Percentiles rank a stretch among this genome's conserved stretches.
Conservation (phyloP, 148 eudicot genomes). For the Camellia lanceoleosa region DNA sequence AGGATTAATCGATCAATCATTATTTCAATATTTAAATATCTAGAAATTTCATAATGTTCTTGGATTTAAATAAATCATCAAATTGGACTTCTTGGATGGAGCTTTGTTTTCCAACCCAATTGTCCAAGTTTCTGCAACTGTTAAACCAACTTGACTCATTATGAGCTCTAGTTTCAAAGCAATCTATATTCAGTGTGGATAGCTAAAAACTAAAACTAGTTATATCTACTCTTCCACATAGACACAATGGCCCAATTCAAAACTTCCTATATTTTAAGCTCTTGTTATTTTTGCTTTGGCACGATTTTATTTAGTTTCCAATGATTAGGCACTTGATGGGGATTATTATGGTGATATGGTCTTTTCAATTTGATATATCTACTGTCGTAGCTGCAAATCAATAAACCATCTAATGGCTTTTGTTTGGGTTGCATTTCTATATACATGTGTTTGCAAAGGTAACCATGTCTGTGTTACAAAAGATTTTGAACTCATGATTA, state of each 20-base stretch:
- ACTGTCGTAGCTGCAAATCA: background rate
- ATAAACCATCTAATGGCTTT: background rate
- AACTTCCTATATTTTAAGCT: background rate
- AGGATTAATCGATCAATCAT: background rate
- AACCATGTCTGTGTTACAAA: background rate
- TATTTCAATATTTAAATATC: background rate
- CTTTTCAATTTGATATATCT: background rate
- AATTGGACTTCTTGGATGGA: background rate
- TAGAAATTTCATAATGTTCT: background rate
- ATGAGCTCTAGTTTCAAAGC: background rate
- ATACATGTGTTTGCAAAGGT: background rate
- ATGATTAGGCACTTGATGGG: background rate
- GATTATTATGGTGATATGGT: background rate
- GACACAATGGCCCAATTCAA: background rate
- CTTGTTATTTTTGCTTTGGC: background rate
- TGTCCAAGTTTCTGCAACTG: background rate
- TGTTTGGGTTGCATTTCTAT: background rate
- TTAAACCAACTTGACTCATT: background rate
- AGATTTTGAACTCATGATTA: constrained; percentile 8
- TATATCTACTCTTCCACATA: background rate
- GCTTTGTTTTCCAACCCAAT: background rate
- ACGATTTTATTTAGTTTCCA: background rate
- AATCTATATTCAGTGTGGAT: background rate
- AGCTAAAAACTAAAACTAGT: background rate
- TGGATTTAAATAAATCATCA: background rate